phyloP scores from a whole-genome alignment of 2,329 filamentous ascomycete species.

The Trichoderma simmonsii region DNA sequence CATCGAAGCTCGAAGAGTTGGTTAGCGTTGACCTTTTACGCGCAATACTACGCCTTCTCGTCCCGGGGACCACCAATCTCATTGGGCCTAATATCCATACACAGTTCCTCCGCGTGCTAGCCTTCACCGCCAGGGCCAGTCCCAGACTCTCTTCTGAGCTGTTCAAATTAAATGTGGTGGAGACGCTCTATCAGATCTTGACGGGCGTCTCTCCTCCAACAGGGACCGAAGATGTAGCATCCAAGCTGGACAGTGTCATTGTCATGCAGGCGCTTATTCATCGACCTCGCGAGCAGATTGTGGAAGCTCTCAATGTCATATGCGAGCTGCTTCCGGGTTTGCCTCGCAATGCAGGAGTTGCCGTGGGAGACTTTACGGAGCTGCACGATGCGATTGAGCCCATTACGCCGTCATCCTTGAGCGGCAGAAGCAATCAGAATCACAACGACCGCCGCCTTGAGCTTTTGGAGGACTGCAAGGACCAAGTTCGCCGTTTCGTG shows the following conservation, averaged over 20 bases:
- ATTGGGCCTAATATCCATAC: slow-evolving; percentile 95
- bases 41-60: slow-evolving; percentile 78
- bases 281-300: slow-evolving; percentile 90
- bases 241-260: slow-evolving; percentile 90
- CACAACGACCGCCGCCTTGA: slow-evolving; percentile 79
- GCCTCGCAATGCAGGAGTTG: slow-evolving; percentile 51
- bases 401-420: slow-evolving; percentile 37
- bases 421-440: slow-evolving; percentile 38
- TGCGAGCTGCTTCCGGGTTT: slow-evolving; percentile 86
- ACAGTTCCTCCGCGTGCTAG: slow-evolving; percentile 87
- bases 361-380: slow-evolving; percentile 44
- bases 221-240: slow-evolving; percentile 71
- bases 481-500: slow-evolving; percentile 86
- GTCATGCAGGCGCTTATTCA: slow-evolving; percentile 99
- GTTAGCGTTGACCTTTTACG: slow-evolving; percentile 84
- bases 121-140: slow-evolving; percentile 86
- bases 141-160: slow-evolving; percentile 83
- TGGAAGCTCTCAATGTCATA: slow-evolving; percentile 95
- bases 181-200: slow-evolving; percentile 94
- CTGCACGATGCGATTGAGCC: slow-evolving; percentile 39
- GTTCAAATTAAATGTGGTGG: slow-evolving; percentile 94
- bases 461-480: slow-evolving; percentile 75
- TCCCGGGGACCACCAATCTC: slow-evolving; percentile 92
- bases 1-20: slow-evolving; percentile 85
- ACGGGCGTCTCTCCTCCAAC: slow-evolving; percentile 90